A percentile compares a stretch with the other conserved stretches of the same genome.
These are phyloP conservation scores for Stylosanthes scabra DNA, from an alignment of 331 rosid genomes.

Conservation along the genomic window DNA sequence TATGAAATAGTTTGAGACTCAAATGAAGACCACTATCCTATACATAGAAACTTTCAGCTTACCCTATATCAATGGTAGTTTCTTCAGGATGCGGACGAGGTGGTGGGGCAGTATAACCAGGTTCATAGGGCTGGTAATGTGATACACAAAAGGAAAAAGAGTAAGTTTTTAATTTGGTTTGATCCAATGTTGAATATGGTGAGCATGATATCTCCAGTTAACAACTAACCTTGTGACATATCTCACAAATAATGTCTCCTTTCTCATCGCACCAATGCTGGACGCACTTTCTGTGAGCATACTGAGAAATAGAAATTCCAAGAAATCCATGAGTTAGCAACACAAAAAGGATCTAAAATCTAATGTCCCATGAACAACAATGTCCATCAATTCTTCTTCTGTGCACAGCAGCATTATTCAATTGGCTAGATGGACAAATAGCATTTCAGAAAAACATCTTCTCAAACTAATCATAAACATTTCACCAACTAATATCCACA, in stretches of 20 bases:
- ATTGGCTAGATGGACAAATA: neutral
- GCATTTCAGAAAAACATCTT: neutral
- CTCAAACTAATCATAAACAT: neutral
- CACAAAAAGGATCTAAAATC: neutral
- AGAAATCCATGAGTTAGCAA: neutral
- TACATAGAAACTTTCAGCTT: constrained; percentile 28
- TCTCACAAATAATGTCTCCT: constrained; percentile 86
- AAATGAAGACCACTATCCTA: constrained; percentile 19
- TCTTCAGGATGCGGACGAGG: constrained; percentile 69
- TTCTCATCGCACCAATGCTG: constrained; percentile 64
- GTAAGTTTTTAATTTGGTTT: neutral
- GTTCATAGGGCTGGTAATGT: constrained; percentile 67
- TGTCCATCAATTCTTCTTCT: constrained; percentile 5
- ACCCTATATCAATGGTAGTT: constrained; percentile 87
- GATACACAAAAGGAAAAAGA: constrained; percentile 8
- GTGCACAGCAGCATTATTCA: neutral
- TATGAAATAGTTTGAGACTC: neutral
- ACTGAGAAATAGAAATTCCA: constrained; percentile 2
- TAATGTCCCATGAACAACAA: constrained; percentile 9
- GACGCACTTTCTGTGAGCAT: constrained; percentile 48
- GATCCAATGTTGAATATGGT: neutral
- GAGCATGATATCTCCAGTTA: neutral
- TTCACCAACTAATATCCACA: constrained; percentile 2
- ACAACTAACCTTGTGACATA: constrained; percentile 76
- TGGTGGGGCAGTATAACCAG: constrained; percentile 84